phyloP scores from a whole-genome alignment of 495 filamentous ascomycete genomes.

The Neurospora sp. region DNA sequence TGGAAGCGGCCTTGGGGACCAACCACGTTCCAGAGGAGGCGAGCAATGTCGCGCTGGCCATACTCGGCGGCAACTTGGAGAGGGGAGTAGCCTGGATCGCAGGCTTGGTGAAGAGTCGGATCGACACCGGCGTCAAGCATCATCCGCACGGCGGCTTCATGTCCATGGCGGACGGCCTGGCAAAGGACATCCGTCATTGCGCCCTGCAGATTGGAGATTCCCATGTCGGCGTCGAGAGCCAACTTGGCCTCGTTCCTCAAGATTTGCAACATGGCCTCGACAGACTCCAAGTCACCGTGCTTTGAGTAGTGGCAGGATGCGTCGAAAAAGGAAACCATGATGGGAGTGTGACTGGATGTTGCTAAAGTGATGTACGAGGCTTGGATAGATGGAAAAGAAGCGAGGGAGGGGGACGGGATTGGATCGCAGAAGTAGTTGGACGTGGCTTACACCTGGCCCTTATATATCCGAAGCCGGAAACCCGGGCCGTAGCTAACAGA shows the following conservation, averaged over 20 bases:
- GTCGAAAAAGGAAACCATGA: neutral
- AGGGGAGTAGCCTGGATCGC: neutral
- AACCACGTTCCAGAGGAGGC: neutral
- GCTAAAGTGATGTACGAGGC: neutral
- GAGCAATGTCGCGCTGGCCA: neutral
- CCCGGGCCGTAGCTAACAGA: neutral
- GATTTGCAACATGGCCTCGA: neutral
- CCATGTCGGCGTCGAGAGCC: neutral
- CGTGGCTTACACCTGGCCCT: neutral
- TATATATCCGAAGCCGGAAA: neutral
- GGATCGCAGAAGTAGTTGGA: no score
- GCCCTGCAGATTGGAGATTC: neutral
- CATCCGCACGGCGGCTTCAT: neutral
- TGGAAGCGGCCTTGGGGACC: neutral
- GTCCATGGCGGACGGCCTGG: neutral
- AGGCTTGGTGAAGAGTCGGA: neutral
- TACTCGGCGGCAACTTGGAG: neutral
- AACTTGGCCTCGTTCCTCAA: neutral
- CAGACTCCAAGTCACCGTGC: neutral
- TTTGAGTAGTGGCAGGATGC: neutral
- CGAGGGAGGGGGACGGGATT: no score
- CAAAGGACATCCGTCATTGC: neutral
- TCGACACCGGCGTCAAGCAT: neutral
- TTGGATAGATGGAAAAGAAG: neutral
- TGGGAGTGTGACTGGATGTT: neutral